phyloP scores from a whole-genome alignment of 176 grass and related monocot genomes.

The Guadua angustifolia region DNA sequence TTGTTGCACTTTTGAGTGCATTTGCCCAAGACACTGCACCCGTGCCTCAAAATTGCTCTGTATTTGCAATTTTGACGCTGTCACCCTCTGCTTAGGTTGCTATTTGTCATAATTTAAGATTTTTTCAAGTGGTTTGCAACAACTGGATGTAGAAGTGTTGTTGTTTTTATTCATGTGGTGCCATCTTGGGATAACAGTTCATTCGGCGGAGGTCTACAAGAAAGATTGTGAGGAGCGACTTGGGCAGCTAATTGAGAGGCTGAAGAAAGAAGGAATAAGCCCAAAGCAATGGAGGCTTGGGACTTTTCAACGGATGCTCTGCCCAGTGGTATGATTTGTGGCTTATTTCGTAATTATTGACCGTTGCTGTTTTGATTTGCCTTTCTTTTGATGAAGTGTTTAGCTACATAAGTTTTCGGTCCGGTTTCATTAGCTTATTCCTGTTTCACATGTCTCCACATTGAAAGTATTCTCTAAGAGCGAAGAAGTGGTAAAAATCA shows the following conservation, averaged over 20 bases:
- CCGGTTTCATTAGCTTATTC: background rate
- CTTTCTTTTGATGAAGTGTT: background rate
- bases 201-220: background rate
- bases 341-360: background rate
- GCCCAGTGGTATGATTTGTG: conserved; percentile 57
- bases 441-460: background rate
- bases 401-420: background rate
- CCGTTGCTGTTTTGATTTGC: background rate
- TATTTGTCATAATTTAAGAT: background rate
- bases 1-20: background rate
- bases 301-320: conserved; percentile 34
- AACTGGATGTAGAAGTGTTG: background rate
- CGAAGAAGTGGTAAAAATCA: background rate
- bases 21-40: background rate
- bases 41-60: background rate
- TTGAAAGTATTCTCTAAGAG: background rate
- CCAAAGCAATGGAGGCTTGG: conserved; percentile 48
- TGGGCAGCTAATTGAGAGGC: conserved; percentile 41
- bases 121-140: background rate
- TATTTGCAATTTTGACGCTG: background rate
- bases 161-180: background rate
- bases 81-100: background rate
- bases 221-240: conserved; percentile 35
- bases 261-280: conserved; percentile 62
- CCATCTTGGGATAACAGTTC: conserved; percentile 21